Evolutionary conservation across 225 moss, liverwort and hornwort genomes (phyloP).

Genomic region (Neckera pumila): DNA sequence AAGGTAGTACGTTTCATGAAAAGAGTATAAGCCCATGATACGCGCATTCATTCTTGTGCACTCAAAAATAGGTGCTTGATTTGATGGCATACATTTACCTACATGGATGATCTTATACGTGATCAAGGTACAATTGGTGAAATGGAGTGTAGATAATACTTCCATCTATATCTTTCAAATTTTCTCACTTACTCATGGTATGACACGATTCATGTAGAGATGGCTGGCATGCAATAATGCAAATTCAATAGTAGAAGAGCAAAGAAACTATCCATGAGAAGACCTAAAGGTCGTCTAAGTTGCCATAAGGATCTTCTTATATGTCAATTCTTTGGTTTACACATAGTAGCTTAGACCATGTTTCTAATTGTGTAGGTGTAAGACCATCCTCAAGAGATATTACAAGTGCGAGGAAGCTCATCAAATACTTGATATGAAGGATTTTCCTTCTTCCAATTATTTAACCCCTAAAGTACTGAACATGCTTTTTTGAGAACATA

Average conservation of each 20-base stretch:
- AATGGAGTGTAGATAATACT: not conserved
- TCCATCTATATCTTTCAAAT: not conserved
- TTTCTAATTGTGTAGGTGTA: not conserved
- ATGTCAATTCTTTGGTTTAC: not conserved
- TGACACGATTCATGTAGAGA: fast-evolving
- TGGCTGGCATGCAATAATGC: not conserved
- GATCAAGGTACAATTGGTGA: not conserved
- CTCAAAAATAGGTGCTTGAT: too few relatives aligned
- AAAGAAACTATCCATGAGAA: fast-evolving
- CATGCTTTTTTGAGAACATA: too few relatives aligned
- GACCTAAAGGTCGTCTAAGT: not conserved
- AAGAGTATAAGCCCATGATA: not conserved
- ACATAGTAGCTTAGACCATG: fast-evolving
- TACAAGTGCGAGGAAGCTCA: not conserved
- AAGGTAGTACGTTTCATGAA: not conserved
- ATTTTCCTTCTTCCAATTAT: not conserved
- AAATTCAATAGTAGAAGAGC: not conserved
- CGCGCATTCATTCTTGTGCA: too few relatives aligned
- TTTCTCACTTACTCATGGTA: not conserved
- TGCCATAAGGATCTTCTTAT: not conserved
- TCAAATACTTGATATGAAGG: not conserved
- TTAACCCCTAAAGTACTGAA: too few relatives aligned
- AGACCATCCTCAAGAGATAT: not conserved
- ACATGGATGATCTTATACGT: not conserved
- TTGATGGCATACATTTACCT: not conserved